phyloP scores from a whole-genome alignment of 1,284 basidiomycete genomes.

The Baeospora myosura region DNA sequence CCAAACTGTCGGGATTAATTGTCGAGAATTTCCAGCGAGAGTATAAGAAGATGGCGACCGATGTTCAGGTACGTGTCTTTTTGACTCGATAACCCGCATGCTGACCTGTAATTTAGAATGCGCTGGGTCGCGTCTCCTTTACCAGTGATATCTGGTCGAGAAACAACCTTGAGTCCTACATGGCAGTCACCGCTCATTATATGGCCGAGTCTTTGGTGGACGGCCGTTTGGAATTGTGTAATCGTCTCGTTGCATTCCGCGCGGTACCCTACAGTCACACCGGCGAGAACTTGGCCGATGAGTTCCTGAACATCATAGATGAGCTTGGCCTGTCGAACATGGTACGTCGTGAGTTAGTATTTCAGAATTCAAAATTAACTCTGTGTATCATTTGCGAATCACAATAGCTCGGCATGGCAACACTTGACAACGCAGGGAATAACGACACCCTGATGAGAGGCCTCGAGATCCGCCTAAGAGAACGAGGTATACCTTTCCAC shows the following conservation, averaged over 20 bases:
- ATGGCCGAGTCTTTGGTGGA: neutral
- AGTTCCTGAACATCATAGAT: conserved; percentile 11
- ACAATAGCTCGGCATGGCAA: conserved; percentile 16
- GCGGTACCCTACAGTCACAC: conserved; percentile 11
- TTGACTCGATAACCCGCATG: neutral
- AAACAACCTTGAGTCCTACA: conserved; percentile 14
- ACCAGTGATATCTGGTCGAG: conserved; percentile 24
- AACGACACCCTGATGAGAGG: conserved; percentile 18
- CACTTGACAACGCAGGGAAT: conserved; percentile 20
- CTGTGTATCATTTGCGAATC: neutral
- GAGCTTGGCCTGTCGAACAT: conserved; percentile 7
- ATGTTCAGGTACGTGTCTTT: conserved; percentile 17
- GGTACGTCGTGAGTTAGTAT: neutral
- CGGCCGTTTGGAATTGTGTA: conserved; percentile 9
- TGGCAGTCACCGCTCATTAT: conserved; percentile 23
- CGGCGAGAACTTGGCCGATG: conserved; percentile 13
- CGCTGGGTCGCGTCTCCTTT: conserved; percentile 18
- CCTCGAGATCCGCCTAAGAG: conserved; percentile 10
- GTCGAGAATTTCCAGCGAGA: conserved; percentile 13
- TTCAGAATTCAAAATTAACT: neutral
- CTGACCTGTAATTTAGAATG: conserved; percentile 12
- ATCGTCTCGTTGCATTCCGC: conserved; percentile 18
- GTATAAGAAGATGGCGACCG: conserved; percentile 12
- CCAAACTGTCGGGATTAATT: conserved; percentile 16
- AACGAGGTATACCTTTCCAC: conserved; percentile 17